Conservation (phyloP, 805 yeast species). For the Debaryomyces castellii region DNA sequence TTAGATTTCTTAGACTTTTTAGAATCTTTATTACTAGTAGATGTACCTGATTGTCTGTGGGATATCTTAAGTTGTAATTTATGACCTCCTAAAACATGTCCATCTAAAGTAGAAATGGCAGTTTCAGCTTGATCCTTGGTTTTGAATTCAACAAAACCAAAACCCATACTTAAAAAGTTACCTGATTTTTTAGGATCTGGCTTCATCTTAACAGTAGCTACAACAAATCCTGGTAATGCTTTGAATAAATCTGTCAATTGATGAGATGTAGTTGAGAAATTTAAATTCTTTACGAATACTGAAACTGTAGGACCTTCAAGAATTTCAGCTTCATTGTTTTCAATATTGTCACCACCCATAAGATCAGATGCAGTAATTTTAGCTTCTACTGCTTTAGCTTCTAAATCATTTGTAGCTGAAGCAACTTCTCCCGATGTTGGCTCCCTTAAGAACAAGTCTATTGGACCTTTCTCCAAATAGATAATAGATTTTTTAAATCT, state of each 20-base stretch:
- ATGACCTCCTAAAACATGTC: conserved; percentile 82
- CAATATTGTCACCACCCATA: conserved; percentile 25
- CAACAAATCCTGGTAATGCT: conserved; percentile 72
- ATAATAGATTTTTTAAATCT: conserved; percentile 84
- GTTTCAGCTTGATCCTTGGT: conserved; percentile 74
- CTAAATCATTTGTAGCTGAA: conserved; percentile 20
- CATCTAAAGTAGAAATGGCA: conserved; percentile 75
- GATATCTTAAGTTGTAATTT: conserved; percentile 86
- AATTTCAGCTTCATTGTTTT: conserved; percentile 14
- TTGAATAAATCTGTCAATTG: conserved; percentile 63
- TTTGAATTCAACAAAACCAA: conserved; percentile 91
- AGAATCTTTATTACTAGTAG: conserved; percentile 18
- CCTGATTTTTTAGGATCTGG: conserved; percentile 78
- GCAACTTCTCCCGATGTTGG: conserved; percentile 42
- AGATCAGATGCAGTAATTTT: conserved; percentile 46
- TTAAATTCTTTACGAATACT: conserved; percentile 87
- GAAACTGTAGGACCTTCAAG: conserved; percentile 79
- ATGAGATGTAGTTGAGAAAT: conserved; percentile 69
- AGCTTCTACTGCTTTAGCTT: conserved; percentile 44
- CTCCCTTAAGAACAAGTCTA: conserved; percentile 66
- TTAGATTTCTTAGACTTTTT: conserved; percentile 47
- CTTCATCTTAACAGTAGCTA: conserved; percentile 81
- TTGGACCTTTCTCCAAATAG: conserved; percentile 93
- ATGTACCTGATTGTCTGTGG: conserved; percentile 58
- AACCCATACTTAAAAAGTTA: conserved; percentile 87